A percentile compares a stretch with the other conserved stretches of the same genome.
Conservation (phyloP, 2,329 filamentous ascomycete genomes). For the Hypoxylon sp. region DNA sequence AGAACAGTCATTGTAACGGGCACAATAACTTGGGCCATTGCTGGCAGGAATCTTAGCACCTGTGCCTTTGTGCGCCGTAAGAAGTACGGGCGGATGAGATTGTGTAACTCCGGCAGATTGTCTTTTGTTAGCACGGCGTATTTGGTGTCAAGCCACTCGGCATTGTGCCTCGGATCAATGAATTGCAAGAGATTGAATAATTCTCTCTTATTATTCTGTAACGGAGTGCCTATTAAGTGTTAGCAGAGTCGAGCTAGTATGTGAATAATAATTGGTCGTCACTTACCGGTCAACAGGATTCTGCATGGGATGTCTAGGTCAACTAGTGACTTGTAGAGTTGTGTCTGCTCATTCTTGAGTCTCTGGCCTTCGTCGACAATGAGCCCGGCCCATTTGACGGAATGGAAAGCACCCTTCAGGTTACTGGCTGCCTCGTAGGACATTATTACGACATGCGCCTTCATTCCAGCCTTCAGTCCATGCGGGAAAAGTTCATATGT, state of each 20-base stretch:
- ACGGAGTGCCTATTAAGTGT: constrained; percentile 71
- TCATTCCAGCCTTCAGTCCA: constrained; percentile 74
- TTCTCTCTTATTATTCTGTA: constrained; percentile 96
- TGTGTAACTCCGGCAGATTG: constrained; percentile 84
- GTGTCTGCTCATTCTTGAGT: constrained; percentile 90
- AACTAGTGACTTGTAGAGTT: constrained; percentile 81
- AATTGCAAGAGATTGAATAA: constrained; percentile 98
- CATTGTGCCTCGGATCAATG: constrained; percentile 78
- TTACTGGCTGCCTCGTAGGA: constrained; percentile 93
- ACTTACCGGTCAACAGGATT: constrained; percentile 79
- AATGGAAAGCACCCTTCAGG: constrained; percentile 75
- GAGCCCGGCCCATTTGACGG: constrained; percentile 85
- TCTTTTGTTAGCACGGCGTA: constrained; percentile 85
- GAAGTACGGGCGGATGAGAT: constrained; percentile 81
- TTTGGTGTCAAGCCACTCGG: constrained; percentile 78
- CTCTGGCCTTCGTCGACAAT: constrained; percentile 96
- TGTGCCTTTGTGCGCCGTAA: constrained; percentile 86
- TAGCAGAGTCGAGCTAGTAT: constrained; percentile 38
- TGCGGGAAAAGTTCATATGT: constrained; percentile 87
- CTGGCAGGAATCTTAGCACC: constrained; percentile 90
- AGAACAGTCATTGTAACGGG: constrained; percentile 95
- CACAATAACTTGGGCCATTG: constrained; percentile 94
- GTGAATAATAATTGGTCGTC: constrained; percentile 3
- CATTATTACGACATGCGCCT: constrained; percentile 92
- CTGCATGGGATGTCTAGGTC: constrained; percentile 85